Conservation (phyloP, 306 rosid species). For the Prunus mume region DNA sequence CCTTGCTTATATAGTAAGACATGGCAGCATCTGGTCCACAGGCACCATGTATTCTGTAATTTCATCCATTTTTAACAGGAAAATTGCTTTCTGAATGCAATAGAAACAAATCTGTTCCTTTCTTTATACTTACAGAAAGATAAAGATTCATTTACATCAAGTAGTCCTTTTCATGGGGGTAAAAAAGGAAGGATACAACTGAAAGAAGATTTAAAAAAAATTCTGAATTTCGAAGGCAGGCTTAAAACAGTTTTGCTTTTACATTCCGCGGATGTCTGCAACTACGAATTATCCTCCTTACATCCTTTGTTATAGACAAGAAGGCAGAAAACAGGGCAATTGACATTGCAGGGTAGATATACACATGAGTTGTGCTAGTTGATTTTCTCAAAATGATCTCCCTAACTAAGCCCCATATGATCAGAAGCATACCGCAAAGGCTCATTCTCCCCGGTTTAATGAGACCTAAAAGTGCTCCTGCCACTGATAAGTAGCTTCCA, state of each 20-base stretch:
- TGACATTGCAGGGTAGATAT: conserved; percentile 57
- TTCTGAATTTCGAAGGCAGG: neutral
- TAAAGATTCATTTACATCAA: neutral
- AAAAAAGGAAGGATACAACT: neutral
- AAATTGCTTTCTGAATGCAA: neutral
- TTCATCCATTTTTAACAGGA: no score
- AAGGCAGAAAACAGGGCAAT: conserved; percentile 59
- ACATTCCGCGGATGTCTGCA: conserved; percentile 20
- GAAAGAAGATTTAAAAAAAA: neutral
- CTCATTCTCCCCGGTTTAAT: conserved; percentile 69
- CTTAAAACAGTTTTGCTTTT: conserved; percentile 37
- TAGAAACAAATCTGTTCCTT: neutral
- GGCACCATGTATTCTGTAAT: neutral
- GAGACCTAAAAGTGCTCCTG: conserved; percentile 66
- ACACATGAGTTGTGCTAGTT: conserved; percentile 18
- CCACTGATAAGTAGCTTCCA: conserved; percentile 79
- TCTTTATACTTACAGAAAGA: neutral
- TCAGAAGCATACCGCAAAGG: conserved; percentile 59
- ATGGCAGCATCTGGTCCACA: neutral
- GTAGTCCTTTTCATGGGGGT: neutral
- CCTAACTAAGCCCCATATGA: conserved; percentile 67
- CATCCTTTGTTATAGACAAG: conserved; percentile 71
- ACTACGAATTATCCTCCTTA: conserved; percentile 59
- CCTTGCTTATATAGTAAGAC: neutral
- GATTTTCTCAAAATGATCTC: conserved; percentile 44